phyloP scores from a whole-genome alignment of 768 basidiomycete genomes.

The Serendipita vermifera region DNA sequence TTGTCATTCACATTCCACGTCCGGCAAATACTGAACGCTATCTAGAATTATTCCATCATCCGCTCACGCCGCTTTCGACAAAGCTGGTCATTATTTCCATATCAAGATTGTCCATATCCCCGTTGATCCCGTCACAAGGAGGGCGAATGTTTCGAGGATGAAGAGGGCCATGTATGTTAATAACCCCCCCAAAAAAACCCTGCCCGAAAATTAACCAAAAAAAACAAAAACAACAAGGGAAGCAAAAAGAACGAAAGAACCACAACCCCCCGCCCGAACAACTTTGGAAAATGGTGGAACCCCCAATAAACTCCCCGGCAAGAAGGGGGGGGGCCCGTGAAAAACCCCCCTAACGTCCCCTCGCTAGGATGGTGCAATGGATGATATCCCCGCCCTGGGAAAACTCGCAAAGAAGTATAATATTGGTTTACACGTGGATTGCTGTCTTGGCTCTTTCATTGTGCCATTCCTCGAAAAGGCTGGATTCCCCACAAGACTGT shows the following conservation, averaged over 20 bases:
- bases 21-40: background rate
- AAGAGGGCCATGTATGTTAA: slow-evolving; percentile 70
- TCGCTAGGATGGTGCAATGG: slow-evolving; percentile 55
- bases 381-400: slow-evolving; percentile 70
- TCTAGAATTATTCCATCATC: slow-evolving; percentile 67
- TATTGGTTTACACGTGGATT: slow-evolving; percentile 86
- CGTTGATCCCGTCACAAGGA: slow-evolving; percentile 60
- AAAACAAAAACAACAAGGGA: no score
- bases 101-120: slow-evolving; percentile 85
- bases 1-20: slow-evolving; percentile 8
- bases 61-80: slow-evolving; percentile 92
- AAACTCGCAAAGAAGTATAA: slow-evolving; percentile 59
- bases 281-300: slow-evolving; percentile 56
- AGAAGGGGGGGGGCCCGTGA: background rate
- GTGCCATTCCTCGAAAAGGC: slow-evolving; percentile 80
- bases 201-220: background rate
- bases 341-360: background rate
- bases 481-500: slow-evolving; percentile 57
- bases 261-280: no score
- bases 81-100: slow-evolving; percentile 74
- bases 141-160: slow-evolving; percentile 63
- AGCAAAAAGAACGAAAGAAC: no score
- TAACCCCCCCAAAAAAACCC: background rate
- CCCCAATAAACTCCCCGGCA: slow-evolving; percentile 66
- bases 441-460: slow-evolving; percentile 88